Base-by-base conservation (phyloP, 352 stramenopile genomes). In the Paralagenidium karlingii region DNA sequence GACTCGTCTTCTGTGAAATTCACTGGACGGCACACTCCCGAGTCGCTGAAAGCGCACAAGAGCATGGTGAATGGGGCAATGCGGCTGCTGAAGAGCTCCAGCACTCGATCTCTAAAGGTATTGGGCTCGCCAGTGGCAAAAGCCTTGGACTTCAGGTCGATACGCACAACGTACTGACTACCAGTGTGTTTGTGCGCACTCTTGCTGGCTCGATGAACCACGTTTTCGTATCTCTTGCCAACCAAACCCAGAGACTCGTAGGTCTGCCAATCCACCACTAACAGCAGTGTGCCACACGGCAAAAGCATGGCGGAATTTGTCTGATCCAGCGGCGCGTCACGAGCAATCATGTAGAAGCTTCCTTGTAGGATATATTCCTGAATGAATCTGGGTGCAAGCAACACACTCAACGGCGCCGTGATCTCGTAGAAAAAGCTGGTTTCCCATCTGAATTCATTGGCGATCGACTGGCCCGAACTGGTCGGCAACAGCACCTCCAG, bases 361-460 rank as follows among this genome's bases (percentile, higher is more conserved):
- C 62, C 62, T 16, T 66, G 43, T 10, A 40, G 31, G 15, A 87
- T 40, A 36, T 87, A 87, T 36, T 83, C 68, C 16, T 21, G 30
- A 28, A 83, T 61, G 42, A 87, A 87, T 3, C 50, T 43, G 5
- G 57, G 52, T 22, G 68, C 77, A 6, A 87, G 51, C 22, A 90
- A 64, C 49, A 74, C 51, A 21, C 41, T 45, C 3, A 83, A 47
- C 8, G 68, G 60, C 24, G 66, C 44, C 12, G 56, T 63, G 8
- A 87, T 30, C 39, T 86, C 62, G 45, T 90, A 90, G 49, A 69
- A 90, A 48, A 90, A 90, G 15, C 57, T 60, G 18, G 63, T 84
- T 43, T 83, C 68, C 74, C 74, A 87, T 42, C 73, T 64, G n/a
- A 87, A 46, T 33, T 56, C 48, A 45, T 77, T 60, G 19, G 65